Percentiles rank a stretch among this genome's conserved stretches.
These are phyloP conservation scores for Solanum pimpinellifolium DNA, from an alignment of 257 asterid genomes.

Conservation along the genomic window DNA sequence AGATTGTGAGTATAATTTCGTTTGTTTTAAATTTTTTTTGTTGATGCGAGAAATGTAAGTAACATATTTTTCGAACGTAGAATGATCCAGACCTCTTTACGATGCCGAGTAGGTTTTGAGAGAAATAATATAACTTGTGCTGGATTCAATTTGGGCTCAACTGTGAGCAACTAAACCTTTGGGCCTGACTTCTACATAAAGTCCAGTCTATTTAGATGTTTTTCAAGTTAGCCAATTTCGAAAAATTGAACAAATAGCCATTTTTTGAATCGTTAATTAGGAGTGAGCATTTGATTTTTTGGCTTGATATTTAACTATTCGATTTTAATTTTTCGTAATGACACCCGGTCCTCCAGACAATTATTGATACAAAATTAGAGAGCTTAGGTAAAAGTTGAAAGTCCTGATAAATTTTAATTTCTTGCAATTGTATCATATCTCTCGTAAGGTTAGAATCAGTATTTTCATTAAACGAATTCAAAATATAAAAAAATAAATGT, in stretches of 20 bases:
- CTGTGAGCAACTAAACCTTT: neutral
- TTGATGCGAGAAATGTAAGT: too few relatives aligned
- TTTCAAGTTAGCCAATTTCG: neutral
- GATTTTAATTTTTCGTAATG: neutral
- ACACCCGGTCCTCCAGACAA: neutral
- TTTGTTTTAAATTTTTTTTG: too few relatives aligned
- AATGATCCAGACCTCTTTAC: neutral
- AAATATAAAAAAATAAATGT: neutral
- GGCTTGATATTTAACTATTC: neutral
- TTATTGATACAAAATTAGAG: neutral
- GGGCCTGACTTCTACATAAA: neutral
- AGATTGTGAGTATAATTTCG: fast-evolving
- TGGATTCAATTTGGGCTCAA: neutral
- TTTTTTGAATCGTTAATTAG: neutral
- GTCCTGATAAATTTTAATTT: neutral
- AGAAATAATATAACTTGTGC: too few relatives aligned
- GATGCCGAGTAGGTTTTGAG: neutral
- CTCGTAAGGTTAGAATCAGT: neutral
- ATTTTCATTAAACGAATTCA: neutral
- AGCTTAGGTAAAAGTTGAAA: fast-evolving
- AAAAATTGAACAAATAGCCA: neutral
- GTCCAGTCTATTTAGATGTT: neutral
- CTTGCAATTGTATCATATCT: neutral
- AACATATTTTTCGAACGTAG: neutral
- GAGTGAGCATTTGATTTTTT: neutral